A percentile compares a stretch with the other conserved stretches of the same genome.
phyloP scores from a whole-genome alignment of 2,329 filamentous ascomycete genomes.

The Simplicillium aogashimaense region DNA sequence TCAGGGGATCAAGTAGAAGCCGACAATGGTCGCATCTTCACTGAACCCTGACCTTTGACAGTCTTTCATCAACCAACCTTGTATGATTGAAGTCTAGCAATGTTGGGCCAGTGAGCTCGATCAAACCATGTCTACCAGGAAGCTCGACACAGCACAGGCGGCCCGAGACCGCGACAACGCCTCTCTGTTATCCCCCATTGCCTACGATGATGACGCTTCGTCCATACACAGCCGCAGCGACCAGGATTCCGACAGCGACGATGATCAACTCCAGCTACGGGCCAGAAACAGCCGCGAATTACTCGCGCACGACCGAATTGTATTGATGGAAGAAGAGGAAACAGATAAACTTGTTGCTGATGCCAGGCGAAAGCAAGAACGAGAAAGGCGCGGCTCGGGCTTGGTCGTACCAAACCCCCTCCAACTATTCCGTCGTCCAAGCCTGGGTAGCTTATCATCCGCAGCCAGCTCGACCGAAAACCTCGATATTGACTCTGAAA shows the following conservation, averaged over 20 bases:
- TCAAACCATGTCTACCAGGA: too few species aligned
- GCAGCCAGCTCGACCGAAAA: conserved; percentile 38
- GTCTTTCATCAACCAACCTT: too few species aligned
- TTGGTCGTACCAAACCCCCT: conserved; percentile 41
- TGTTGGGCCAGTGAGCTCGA: too few species aligned
- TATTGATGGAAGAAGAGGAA: conserved; percentile 70
- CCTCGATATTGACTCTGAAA: conserved; percentile 30
- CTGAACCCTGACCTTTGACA: too few species aligned
- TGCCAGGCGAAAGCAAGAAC: conserved; percentile 37
- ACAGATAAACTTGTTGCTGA: conserved; percentile 49
- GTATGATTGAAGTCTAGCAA: too few species aligned
- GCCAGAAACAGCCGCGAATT: conserved; percentile 62
- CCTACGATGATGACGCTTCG: conserved; percentile 59
- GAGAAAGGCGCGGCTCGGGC: conserved; percentile 37
- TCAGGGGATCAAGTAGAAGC: too few species aligned
- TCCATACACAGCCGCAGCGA: conserved; percentile 59
- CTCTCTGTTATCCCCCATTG: conserved; percentile 51
- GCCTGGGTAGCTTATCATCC: conserved; percentile 22
- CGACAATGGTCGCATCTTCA: too few species aligned
- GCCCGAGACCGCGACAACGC: conserved; percentile 9
- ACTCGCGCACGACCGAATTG: conserved; percentile 56
- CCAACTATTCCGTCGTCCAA: conserved; percentile 29
- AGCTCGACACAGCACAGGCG: background rate
- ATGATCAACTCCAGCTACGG: conserved; percentile 57
- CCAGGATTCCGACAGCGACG: conserved; percentile 68